A percentile compares a stretch with the other conserved stretches of the same genome.
These are phyloP conservation scores for Microbotryomycetes sp. DNA, from an alignment of 1,284 basidiomycete species.

Conservation along the genomic window DNA sequence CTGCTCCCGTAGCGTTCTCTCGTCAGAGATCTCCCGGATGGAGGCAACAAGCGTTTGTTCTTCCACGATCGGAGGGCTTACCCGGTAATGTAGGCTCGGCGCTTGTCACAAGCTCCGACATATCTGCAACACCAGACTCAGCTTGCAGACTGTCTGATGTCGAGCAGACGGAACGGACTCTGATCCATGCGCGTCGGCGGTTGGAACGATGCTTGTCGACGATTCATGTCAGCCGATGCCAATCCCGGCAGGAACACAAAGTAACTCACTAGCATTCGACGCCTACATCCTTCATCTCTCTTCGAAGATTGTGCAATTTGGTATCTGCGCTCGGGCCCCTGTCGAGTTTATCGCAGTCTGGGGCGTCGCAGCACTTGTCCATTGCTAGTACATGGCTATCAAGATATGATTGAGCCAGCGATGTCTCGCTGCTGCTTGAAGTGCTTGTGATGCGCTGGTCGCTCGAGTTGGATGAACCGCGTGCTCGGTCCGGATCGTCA, in stretches of 20 bases:
- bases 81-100: conserved; percentile 71
- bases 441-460: too few relatives aligned
- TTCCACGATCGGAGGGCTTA: neutral
- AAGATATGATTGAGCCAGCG: too few relatives aligned
- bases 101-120: conserved; percentile 70
- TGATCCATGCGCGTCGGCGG: conserved; percentile 61
- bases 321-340: too few relatives aligned
- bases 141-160: neutral
- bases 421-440: too few relatives aligned
- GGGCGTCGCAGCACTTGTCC: too few relatives aligned
- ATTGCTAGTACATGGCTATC: too few relatives aligned
- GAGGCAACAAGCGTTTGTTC: neutral
- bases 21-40: too few relatives aligned
- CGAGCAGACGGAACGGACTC: conserved; percentile 54
- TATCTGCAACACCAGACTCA: conserved; percentile 1
- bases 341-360: too few relatives aligned
- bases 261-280: neutral
- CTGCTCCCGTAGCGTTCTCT: too few relatives aligned
- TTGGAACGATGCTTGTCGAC: conserved; percentile 38
- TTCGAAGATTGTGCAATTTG: too few relatives aligned
- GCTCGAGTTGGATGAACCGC: too few relatives aligned
- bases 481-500: too few relatives aligned
- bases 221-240: neutral
- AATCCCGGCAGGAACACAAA: neutral
- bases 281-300: neutral